phyloP scores from a whole-genome alignment of 73 alveolate genomes.

The Uronychia binucleata region DNA sequence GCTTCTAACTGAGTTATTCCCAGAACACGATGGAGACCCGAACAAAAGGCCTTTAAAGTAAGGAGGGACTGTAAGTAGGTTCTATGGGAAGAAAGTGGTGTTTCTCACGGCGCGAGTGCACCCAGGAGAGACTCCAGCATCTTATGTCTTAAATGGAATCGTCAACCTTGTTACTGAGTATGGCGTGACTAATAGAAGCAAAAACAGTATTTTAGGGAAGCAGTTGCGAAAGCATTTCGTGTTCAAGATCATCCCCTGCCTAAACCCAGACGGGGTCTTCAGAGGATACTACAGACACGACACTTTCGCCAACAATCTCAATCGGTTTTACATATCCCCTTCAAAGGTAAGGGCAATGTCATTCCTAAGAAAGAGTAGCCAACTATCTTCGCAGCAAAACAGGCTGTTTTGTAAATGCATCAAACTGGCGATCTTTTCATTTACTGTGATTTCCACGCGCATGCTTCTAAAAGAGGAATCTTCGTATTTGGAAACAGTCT shows the following conservation, averaged over 20 bases:
- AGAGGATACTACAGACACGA: slow-evolving; percentile 91
- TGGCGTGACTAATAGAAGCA: neutral
- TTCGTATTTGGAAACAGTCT: slow-evolving; percentile 35
- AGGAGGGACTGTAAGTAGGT: neutral
- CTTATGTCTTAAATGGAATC: slow-evolving; percentile 85
- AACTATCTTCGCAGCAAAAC: slow-evolving; percentile 44
- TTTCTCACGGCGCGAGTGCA: slow-evolving; percentile 96
- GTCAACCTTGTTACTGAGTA: slow-evolving; percentile 71
- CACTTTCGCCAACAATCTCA: slow-evolving; percentile 26
- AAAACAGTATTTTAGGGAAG: slow-evolving; percentile 38
- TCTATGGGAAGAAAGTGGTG: slow-evolving; percentile 63
- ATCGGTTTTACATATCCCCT: slow-evolving; percentile 62
- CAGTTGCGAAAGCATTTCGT: slow-evolving; percentile 80
- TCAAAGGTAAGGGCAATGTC: neutral
- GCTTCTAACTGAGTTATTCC: slow-evolving; percentile 10
- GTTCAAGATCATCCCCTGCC: slow-evolving; percentile 89
- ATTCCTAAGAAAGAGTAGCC: slow-evolving; percentile 29
- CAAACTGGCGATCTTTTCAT: slow-evolving; percentile 9
- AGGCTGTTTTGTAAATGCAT: slow-evolving; percentile 21
- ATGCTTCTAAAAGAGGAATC: slow-evolving; percentile 40
- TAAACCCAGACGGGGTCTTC: slow-evolving; percentile 96
- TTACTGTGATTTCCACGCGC: slow-evolving; percentile 41
- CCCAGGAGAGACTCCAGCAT: slow-evolving; percentile 98
- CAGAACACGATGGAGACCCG: slow-evolving; percentile 4
- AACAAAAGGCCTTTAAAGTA: slow-evolving; percentile 11